These are phyloP conservation scores for Colletotrichum salicis DNA, from an alignment of 2,329 filamentous ascomycete genomes.

Conservation along the genomic window DNA sequence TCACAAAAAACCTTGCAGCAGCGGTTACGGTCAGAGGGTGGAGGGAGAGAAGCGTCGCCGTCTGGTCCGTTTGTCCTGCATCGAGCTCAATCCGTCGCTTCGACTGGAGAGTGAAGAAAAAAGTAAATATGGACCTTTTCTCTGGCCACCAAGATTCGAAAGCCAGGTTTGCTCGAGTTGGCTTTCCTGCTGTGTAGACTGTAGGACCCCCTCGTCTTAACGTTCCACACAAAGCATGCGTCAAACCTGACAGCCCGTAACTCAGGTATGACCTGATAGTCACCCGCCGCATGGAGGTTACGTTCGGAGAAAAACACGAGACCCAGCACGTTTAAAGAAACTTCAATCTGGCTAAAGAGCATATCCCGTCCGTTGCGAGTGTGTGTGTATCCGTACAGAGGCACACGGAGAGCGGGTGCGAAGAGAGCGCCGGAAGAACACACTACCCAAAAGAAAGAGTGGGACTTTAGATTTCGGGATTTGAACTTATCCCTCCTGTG, in stretches of 20 bases:
- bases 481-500: conserved; percentile 24
- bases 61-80: background rate
- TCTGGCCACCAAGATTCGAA: background rate
- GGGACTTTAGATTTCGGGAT: conserved; percentile 19
- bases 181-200: too few relatives aligned
- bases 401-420: background rate
- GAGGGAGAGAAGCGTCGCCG: background rate
- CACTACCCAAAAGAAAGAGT: conserved; percentile 10
- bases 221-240: background rate
- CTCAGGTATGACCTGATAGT: background rate
- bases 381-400: background rate
- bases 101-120: background rate
- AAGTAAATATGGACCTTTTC: background rate
- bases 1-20: conserved; percentile 26
- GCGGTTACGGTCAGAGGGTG: background rate
- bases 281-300: conserved; percentile 2
- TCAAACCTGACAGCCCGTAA: background rate
- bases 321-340: conserved; percentile 1
- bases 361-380: background rate
- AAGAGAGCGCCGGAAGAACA: background rate
- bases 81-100: background rate
- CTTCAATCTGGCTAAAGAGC: background rate
- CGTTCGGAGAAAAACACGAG: conserved; percentile 19
- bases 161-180: background rate
- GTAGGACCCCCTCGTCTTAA: background rate